phyloP scores from a whole-genome alignment of 495 filamentous ascomycete species.

The Trichoderma erinaceum region DNA sequence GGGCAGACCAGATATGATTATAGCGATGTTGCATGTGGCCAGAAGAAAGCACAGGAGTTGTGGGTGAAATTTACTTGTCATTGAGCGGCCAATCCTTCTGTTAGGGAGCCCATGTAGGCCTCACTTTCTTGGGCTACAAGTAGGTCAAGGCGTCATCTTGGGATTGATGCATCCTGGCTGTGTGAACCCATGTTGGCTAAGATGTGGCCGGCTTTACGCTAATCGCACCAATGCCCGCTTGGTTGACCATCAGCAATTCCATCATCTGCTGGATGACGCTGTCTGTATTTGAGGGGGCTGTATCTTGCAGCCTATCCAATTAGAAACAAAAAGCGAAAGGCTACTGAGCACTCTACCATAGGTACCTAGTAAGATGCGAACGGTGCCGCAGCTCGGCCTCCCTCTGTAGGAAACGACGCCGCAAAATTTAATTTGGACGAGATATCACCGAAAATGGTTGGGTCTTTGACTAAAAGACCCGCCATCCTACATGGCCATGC shows the following conservation, averaged over 20 bases:
- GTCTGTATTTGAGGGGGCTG: too few species aligned
- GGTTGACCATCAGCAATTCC: background rate
- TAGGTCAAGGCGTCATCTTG: background rate
- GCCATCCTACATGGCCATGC: background rate
- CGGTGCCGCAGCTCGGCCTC: too few species aligned
- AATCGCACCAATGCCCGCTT: conserved; percentile 1
- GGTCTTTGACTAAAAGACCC: background rate
- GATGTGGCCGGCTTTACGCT: background rate
- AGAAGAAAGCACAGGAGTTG: background rate
- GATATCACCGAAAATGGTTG: background rate
- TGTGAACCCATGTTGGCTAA: background rate
- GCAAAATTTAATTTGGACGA: background rate
- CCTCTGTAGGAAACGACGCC: background rate
- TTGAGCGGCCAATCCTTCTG: background rate
- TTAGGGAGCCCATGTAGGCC: background rate
- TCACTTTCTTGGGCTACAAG: background rate
- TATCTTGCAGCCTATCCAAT: background rate
- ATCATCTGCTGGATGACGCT: too few species aligned
- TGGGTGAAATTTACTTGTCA: background rate
- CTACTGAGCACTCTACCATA: background rate
- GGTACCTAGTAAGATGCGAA: background rate
- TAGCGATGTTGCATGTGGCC: background rate
- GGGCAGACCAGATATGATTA: background rate
- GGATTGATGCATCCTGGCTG: background rate
- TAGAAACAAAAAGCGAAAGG: background rate